These are phyloP conservation scores for Davidsoniella neocaledoniae DNA, from an alignment of 2,329 filamentous ascomycete genomes.

Conservation along the genomic window DNA sequence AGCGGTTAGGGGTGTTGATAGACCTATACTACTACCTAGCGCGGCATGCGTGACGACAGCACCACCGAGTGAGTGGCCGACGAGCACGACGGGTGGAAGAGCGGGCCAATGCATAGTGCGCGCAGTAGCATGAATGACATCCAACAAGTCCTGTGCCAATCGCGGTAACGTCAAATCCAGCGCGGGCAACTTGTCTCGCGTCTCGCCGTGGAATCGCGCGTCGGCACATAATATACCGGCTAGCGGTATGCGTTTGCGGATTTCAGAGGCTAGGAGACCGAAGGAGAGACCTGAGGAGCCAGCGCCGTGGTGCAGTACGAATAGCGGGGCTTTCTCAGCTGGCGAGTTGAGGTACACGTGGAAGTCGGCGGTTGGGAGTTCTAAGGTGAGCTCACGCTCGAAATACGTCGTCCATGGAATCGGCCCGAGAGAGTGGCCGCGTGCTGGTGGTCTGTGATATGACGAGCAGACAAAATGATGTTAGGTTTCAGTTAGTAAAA, in stretches of 20 bases:
- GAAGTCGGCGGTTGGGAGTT: conserved; percentile 30
- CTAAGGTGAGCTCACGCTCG: conserved; percentile 66
- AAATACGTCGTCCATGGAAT: conserved; percentile 85
- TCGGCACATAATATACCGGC: conserved; percentile 76
- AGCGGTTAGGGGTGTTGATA: conserved; percentile 58
- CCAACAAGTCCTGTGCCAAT: conserved; percentile 54
- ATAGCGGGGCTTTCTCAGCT: conserved; percentile 55
- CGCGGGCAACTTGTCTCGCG: conserved; percentile 23
- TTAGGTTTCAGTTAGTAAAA: no score
- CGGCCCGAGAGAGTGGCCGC: conserved; percentile 41
- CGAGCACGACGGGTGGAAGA: conserved; percentile 60
- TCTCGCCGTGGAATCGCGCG: conserved; percentile 71
- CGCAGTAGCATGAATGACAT: conserved; percentile 51
- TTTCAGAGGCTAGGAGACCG: conserved; percentile 60
- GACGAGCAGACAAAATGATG: no score
- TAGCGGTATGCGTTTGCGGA: conserved; percentile 58
- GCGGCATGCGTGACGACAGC: conserved; percentile 69
- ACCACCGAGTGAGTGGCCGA: conserved; percentile 86
- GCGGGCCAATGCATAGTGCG: conserved; percentile 52
- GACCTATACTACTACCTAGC: conserved; percentile 52
- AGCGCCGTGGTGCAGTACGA: conserved; percentile 88
- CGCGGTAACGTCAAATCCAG: conserved; percentile 54
- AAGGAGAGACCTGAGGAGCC: conserved; percentile 90
- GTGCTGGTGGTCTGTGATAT: no score
- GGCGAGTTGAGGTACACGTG: conserved; percentile 85